Evolutionary conservation across 495 filamentous ascomycete genomes (phyloP).

Genomic region (Aspergillus ellipticus): DNA sequence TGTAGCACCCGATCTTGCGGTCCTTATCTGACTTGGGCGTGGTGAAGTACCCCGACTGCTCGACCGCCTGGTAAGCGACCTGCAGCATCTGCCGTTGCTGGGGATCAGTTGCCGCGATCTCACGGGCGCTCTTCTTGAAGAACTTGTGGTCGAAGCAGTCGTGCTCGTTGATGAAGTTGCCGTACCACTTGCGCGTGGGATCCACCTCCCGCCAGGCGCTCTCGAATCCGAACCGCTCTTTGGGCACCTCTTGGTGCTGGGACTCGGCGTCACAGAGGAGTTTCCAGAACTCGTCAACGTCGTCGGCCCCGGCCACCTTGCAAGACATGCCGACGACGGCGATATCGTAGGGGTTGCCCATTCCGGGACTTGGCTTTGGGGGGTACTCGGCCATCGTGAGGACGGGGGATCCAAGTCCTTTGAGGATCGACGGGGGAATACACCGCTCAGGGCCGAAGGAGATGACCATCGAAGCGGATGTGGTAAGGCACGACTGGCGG

Average conservation of each 20-base stretch:
- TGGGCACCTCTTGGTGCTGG: conserved; percentile 31
- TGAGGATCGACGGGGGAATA: too few species aligned
- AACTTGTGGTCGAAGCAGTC: conserved; percentile 50
- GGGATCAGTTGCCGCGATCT: conserved; percentile 46
- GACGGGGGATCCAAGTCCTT: too few species aligned
- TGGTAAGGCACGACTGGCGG: background rate
- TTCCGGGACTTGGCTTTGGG: too few species aligned
- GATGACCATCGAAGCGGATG: background rate
- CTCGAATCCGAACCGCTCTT: conserved; percentile 25
- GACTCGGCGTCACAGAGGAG: conserved; percentile 36
- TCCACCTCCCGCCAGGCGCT: conserved; percentile 21
- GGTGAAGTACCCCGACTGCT: conserved; percentile 37
- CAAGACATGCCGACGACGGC: conserved; percentile 49
- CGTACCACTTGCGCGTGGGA: conserved; percentile 37
- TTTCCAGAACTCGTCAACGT: conserved; percentile 40
- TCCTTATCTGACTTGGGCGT: too few species aligned
- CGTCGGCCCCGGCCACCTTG: conserved; percentile 43
- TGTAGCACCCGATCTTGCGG: conserved; percentile 31
- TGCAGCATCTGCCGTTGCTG: conserved; percentile 48
- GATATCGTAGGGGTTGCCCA: conserved; percentile 19
- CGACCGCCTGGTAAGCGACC: conserved; percentile 43
- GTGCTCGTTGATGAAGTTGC: conserved; percentile 39
- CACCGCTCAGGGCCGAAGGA: background rate
- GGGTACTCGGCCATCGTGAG: too few species aligned
- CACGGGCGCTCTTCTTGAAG: conserved; percentile 44